Conservation (phyloP, 1,284 basidiomycete genomes). For the Amylostereum areolatum region DNA sequence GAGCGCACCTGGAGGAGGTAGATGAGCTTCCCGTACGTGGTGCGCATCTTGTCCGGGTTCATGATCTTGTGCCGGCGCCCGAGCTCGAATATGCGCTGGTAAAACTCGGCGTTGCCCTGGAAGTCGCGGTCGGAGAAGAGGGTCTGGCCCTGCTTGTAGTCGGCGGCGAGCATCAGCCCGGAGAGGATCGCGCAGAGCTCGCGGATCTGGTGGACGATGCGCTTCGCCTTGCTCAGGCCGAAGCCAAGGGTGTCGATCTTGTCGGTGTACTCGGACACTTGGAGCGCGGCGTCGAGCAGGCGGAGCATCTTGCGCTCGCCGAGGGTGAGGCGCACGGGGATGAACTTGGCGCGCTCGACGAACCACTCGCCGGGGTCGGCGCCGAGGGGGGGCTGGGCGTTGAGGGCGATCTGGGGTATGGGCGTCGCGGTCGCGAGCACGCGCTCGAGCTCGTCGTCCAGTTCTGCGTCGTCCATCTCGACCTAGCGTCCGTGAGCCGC, state of each 20-base stretch:
- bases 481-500: constrained; percentile 6
- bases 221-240: constrained; percentile 68
- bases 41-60: constrained; percentile 84
- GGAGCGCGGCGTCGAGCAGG: constrained; percentile 72
- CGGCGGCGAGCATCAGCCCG: constrained; percentile 69
- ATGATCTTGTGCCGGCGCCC: constrained; percentile 82
- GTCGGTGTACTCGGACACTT: constrained; percentile 81
- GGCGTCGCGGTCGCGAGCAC: constrained; percentile 23
- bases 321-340: constrained; percentile 68
- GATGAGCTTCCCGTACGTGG: constrained; percentile 78
- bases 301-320: constrained; percentile 74
- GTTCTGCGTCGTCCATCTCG: constrained; percentile 46
- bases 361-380: constrained; percentile 73
- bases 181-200: constrained; percentile 81
- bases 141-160: constrained; percentile 81
- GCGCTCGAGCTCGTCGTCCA: constrained; percentile 36
- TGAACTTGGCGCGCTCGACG: constrained; percentile 69
- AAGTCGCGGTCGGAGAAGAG: constrained; percentile 76
- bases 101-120: constrained; percentile 68
- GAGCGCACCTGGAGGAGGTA: constrained; percentile 67
- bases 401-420: constrained; percentile 28
- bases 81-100: constrained; percentile 69
- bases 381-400: constrained; percentile 51
- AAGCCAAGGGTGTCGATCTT: constrained; percentile 76
- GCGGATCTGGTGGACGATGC: constrained; percentile 76